These are phyloP conservation scores for Coprinellus micaceus DNA, from an alignment of 768 basidiomycete genomes.

Conservation along the genomic window DNA sequence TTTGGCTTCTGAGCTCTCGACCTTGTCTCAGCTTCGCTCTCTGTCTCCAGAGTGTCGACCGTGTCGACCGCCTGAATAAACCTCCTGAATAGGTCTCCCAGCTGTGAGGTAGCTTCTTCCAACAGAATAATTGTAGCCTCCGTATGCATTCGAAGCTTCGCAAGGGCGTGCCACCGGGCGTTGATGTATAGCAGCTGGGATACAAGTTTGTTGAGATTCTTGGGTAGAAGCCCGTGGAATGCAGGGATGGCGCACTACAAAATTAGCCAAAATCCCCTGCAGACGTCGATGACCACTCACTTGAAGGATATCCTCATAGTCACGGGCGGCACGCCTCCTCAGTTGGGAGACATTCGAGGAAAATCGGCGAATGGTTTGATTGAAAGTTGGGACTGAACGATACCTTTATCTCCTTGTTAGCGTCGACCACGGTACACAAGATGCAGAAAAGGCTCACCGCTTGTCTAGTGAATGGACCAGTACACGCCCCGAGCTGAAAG, in stretches of 20 bases:
- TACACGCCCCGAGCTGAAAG: conserved; percentile 16
- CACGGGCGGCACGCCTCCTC: conserved; percentile 28
- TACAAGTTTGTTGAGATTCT: conserved; percentile 15
- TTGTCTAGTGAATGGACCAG: conserved; percentile 30
- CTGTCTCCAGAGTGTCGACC: conserved; percentile 33
- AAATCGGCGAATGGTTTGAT: conserved; percentile 29
- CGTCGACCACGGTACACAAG: conserved; percentile 23
- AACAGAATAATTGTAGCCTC: conserved; percentile 22
- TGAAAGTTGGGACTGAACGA: conserved; percentile 22
- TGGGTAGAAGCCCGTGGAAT: conserved; percentile 32
- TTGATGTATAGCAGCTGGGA: conserved; percentile 23
- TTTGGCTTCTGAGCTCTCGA: too few relatives aligned
- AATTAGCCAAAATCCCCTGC: not conserved
- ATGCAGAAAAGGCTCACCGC: conserved; percentile 22
- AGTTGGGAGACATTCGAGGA: conserved; percentile 26
- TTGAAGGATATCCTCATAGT: conserved; percentile 38
- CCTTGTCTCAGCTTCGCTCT: conserved; percentile 32
- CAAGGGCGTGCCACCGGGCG: conserved; percentile 31
- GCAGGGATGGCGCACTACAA: conserved; percentile 32
- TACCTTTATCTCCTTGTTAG: conserved; percentile 18
- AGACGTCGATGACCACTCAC: conserved; percentile 11
- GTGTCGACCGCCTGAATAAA: conserved; percentile 25
- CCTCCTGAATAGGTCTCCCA: conserved; percentile 27
- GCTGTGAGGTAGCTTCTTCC: conserved; percentile 19
- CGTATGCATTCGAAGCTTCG: conserved; percentile 31